Evolutionary conservation across 139 green algal genomes (phyloP).

Genomic region (Closterium sp.): DNA sequence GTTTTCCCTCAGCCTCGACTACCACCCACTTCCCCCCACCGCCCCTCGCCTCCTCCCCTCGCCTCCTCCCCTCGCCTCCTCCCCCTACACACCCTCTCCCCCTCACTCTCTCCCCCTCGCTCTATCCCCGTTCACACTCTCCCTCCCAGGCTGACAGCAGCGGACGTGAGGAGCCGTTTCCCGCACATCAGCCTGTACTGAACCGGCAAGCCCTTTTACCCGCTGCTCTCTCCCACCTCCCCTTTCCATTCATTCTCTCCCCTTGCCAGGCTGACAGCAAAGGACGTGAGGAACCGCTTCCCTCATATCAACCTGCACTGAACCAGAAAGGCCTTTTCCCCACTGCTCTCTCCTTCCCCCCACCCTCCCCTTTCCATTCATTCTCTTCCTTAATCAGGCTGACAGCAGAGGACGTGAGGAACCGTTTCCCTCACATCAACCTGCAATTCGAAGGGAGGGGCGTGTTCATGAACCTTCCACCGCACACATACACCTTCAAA

Average conservation of each 20-base stretch:
- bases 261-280: too few relatives aligned
- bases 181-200: background rate
- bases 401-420: background rate
- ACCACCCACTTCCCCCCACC: too few relatives aligned
- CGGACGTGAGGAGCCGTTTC: background rate
- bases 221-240: too few relatives aligned
- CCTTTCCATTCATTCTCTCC: too few relatives aligned
- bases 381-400: background rate
- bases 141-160: background rate
- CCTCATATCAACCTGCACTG: background rate
- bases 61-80: background rate
- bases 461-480: background rate
- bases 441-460: conserved; percentile 7
- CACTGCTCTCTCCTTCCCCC: background rate
- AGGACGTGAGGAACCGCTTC: background rate
- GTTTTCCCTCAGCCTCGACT: too few relatives aligned
- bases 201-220: background rate
- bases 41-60: too few relatives aligned
- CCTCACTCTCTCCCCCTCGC: background rate
- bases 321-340: too few relatives aligned
- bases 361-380: too few relatives aligned
- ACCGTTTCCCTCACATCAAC: conserved; percentile 7
- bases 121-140: background rate
- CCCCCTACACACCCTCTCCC: background rate
- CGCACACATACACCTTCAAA: background rate